Evolutionary conservation across 306 rosid species (phyloP), one percentile per base, ranked within the genome.

Genomic region (Medicago arabica): DNA sequence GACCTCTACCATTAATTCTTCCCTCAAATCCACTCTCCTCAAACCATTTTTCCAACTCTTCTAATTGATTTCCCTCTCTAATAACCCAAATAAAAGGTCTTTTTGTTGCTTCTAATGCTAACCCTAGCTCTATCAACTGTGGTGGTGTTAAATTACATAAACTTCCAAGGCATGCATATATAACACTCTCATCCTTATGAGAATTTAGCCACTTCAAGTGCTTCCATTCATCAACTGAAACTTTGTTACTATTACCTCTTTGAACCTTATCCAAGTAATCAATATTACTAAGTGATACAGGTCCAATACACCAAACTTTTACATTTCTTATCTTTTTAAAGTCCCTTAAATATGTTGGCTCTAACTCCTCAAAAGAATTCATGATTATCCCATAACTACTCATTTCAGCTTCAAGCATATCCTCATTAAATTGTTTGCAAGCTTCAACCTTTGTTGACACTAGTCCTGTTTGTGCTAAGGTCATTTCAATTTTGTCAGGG

Each of bases 281-380:
- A 19, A 80, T 51, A 81, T 89, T 87, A 69, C 65, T 8, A 39
- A 54, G 66, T 68, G 87, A 83, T 11, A 81, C 72, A 0, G 90
- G 90, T 6, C 90, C 90, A 8, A 86, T 58, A 49, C 89, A 88
- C 97, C 97, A 92, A 21, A 84, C 71, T 51, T 82, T 88, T 4
- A 51, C 82, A 0, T 75, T 51, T 47, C 49, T 82, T 4, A 38
- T 50, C 74, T 86, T 86, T 64, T 62, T 88, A 80, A 67, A 92
- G 0, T 50, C 88, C 23, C 41, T 18, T 17, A 76, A 62, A 74
- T 85, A 88, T 8, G 63, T 79, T 2, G 81, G 80, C 78, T 92
- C 96, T 64, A 90, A 76, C 78, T 88, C 96, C 79, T 90, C 88
- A 46, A 85, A 90, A 11, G 89, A 81, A 65, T 90, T 90, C 40